Percentiles rank a stretch among this genome's conserved stretches.
phyloP scores from a whole-genome alignment of 768 basidiomycete species.

The Cantharellus anzutake region DNA sequence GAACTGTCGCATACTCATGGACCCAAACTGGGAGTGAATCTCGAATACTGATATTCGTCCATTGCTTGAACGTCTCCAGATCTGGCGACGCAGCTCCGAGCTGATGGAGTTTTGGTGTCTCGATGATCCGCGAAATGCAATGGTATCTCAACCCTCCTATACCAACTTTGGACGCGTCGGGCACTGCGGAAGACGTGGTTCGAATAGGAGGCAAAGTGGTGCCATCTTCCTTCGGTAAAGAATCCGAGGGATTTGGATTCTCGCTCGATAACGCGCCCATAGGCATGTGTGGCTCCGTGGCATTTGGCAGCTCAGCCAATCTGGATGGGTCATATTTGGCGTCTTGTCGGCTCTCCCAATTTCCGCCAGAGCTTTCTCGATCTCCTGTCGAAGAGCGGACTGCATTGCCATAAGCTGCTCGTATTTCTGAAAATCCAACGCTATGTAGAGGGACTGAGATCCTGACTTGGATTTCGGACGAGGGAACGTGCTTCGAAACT shows the following conservation, averaged over 20 bases:
- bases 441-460: constrained; percentile 63
- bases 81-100: constrained; percentile 79
- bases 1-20: constrained; percentile 67
- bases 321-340: background rate
- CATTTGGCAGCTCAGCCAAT: background rate
- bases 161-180: constrained; percentile 7
- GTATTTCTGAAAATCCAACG: constrained; percentile 64
- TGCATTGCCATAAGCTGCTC: constrained; percentile 63
- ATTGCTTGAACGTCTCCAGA: constrained; percentile 59
- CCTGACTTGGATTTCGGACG: constrained; percentile 18
- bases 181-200: background rate
- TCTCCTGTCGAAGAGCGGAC: constrained; percentile 55
- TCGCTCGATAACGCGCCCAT: background rate
- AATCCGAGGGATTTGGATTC: background rate
- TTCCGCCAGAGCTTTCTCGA: constrained; percentile 27
- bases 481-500: constrained; percentile 10
- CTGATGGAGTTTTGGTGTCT: constrained; percentile 67
- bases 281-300: background rate
- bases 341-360: background rate
- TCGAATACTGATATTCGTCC: constrained; percentile 72
- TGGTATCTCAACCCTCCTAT: constrained; percentile 8
- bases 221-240: background rate
- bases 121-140: constrained; percentile 11
- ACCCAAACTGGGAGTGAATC: constrained; percentile 76
- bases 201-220: background rate